Conservation (phyloP, 257 asterid genomes). For the Rehmannia glutinosa region DNA sequence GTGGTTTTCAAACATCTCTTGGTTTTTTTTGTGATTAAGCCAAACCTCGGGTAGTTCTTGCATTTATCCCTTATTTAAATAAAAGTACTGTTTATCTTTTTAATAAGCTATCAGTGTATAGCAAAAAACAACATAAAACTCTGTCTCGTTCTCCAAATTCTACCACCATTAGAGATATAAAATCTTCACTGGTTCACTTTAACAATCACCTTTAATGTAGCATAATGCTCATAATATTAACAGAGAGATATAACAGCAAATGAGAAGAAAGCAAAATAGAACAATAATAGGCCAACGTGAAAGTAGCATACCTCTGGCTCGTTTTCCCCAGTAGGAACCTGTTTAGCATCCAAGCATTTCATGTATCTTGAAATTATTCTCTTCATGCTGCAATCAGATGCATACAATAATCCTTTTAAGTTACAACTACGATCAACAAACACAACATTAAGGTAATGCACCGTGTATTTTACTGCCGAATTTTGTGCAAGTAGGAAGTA, state of each 20-base stretch:
- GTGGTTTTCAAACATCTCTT: too few species aligned
- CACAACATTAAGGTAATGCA: too few species aligned
- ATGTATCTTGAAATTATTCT: slow-evolving; percentile 47
- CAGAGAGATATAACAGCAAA: background rate
- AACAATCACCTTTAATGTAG: background rate
- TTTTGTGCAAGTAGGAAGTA: too few species aligned
- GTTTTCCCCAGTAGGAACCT: slow-evolving; percentile 32
- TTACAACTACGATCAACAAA: background rate
- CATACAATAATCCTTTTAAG: background rate
- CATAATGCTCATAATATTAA: too few species aligned
- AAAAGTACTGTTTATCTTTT: background rate
- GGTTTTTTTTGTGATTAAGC: too few species aligned
- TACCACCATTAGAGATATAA: background rate
- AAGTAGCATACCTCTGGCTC: slow-evolving; percentile 42
- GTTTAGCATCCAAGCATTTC: slow-evolving; percentile 27
- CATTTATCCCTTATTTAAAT: too few species aligned
- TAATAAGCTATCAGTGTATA: too few species aligned
- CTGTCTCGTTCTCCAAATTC: too few species aligned
- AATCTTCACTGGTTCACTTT: background rate
- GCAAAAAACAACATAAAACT: too few species aligned
- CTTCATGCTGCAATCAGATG: slow-evolving; percentile 52
- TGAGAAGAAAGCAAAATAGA: background rate
- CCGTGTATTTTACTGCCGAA: too few species aligned
- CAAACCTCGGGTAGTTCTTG: too few species aligned
- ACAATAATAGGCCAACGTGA: too few species aligned